Evolutionary conservation across 192 early-diverging fungal genomes (phyloP).

Genomic region (Coemansia sp.): DNA sequence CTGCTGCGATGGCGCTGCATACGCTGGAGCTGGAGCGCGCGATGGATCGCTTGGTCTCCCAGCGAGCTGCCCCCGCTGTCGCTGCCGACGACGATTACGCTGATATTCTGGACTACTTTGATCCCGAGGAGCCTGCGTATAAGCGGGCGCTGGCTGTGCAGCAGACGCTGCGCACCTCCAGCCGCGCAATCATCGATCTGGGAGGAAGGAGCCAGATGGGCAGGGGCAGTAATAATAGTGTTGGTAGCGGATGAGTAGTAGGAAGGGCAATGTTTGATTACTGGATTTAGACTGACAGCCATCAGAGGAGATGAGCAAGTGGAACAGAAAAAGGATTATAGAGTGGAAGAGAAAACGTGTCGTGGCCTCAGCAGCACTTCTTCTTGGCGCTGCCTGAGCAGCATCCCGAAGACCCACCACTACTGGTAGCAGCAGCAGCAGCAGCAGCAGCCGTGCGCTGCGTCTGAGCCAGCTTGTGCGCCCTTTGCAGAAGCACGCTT

Average conservation of each 20-base stretch:
- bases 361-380: not conserved
- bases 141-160: constrained; percentile 11
- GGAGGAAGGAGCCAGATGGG: not conserved
- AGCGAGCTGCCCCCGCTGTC: not conserved
- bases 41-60: constrained; percentile 8
- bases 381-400: not conserved
- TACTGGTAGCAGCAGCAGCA: too few species aligned
- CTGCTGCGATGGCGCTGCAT: constrained; percentile 58
- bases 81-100: constrained; percentile 26
- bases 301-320: too few species aligned
- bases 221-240: not conserved
- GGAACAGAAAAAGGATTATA: not conserved
- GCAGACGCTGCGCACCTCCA: constrained; percentile 11
- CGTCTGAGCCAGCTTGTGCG: not conserved
- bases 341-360: not conserved
- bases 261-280: too few species aligned
- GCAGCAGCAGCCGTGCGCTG: not conserved
- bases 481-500: not conserved
- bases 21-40: constrained; percentile 33
- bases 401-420: not conserved
- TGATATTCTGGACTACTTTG: constrained; percentile 46
- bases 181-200: constrained; percentile 17
- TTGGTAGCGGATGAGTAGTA: too few species aligned
- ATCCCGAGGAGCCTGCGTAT: constrained; percentile 39
- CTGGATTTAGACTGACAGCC: too few species aligned